Evolutionary conservation across 495 filamentous ascomycete species (phyloP), one percentile per base, ranked within the genome.

Genomic region (Aspergillus avenaceus): DNA sequence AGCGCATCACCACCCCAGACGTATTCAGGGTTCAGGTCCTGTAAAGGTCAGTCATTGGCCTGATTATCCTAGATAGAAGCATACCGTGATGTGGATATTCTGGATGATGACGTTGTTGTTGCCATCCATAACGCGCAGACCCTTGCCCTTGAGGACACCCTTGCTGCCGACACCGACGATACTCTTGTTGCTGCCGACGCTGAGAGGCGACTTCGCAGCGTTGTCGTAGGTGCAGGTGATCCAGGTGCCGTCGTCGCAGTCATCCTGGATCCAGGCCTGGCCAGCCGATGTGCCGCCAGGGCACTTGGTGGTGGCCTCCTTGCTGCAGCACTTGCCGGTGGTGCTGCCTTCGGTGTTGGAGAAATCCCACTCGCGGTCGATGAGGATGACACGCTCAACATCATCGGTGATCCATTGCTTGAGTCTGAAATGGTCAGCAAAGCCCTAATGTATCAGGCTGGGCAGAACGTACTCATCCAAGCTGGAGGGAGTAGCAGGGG

Each of bases 341-440:
- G 55, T 52, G 0, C 56, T 67, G 16, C 71, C 71, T 41, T 72
- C 63, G 19, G 57, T 68, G 2, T 57, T 63, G 26, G 59, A 65
- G 40, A 71, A 73, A 51, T 73, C 63, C 52, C 60, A 76, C 18
- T 53, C 60, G 34, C 64, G 65, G 28, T 62, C 52, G 22, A 76
- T 45, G 21, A 76, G 56, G 41, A 76, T 73, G 11, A 73, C 70
- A 34, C 67, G 67, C n/a, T 72, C 31, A 7, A 54, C 50, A 24
- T 59, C 56, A 47, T 69, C 65, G 13, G 63, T 64, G 7, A 58
- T 47, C 40, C 41, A 50, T 21, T 36, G 37, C 21, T 45, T 58
- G 16, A 38, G 16, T 11, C 34, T 38, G 34, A n/a, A n/a, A n/a
- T n/a, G n/a, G n/a, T n/a, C n/a, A n/a, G n/a, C n/a, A n/a, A n/a